Percentiles rank a stretch among this genome's conserved stretches.
Conservation (phyloP, 345 rosid species). For the Populus ilicifolia region DNA sequence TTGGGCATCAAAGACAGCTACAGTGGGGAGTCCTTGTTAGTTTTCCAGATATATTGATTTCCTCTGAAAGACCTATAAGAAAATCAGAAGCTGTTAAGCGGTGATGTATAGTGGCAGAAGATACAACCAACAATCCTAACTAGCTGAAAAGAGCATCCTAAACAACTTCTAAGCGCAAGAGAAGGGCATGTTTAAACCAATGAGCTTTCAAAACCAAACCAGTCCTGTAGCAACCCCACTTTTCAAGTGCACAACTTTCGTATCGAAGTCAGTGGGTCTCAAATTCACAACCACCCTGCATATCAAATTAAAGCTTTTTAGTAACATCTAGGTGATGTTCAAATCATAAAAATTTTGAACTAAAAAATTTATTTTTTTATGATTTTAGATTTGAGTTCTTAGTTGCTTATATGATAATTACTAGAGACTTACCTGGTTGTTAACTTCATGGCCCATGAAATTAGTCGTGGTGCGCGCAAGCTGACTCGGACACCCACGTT, state of each 20-base stretch:
- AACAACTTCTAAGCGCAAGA: not conserved
- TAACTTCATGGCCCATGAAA: too few relatives aligned
- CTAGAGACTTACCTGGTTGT: too few relatives aligned
- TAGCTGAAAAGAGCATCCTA: not conserved
- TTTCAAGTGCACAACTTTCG: not conserved
- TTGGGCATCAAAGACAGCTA: slow-evolving; percentile 49
- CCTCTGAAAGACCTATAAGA: slow-evolving; percentile 78
- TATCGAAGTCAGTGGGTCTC: not conserved
- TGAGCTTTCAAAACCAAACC: not conserved
- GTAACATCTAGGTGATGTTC: too few relatives aligned
- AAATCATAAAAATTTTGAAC: too few relatives aligned
- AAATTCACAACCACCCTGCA: not conserved
- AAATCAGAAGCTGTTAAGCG: slow-evolving; percentile 3
- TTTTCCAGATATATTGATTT: slow-evolving; percentile 80
- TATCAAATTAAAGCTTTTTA: not conserved
- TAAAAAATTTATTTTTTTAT: too few relatives aligned
- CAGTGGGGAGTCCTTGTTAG: slow-evolving; percentile 53
- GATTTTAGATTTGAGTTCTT: too few relatives aligned
- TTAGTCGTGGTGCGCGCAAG: too few relatives aligned
- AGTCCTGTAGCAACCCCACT: not conserved
- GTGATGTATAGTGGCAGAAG: not conserved
- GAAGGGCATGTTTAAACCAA: not conserved
- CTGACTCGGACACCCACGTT: too few relatives aligned
- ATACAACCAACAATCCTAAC: not conserved
- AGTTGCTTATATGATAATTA: too few relatives aligned